Evolutionary conservation across 2,329 filamentous ascomycete species (phyloP).

Genomic region (Talaromyces sp.): DNA sequence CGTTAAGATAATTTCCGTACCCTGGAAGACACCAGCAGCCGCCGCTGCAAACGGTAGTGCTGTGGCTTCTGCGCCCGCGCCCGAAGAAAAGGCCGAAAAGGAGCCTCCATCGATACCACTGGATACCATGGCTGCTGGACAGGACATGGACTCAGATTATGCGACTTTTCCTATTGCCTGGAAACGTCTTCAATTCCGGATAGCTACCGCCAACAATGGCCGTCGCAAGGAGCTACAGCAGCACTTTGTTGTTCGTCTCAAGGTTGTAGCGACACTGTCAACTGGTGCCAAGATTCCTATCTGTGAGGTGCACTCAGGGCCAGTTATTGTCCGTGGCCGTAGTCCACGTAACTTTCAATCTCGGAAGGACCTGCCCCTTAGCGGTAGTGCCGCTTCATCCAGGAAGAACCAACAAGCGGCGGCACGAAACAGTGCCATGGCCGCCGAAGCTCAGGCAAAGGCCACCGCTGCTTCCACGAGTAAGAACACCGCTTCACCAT

Average conservation of each 20-base stretch:
- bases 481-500: constrained; percentile 32
- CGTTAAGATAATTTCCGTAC: constrained; percentile 91
- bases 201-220: constrained; percentile 94
- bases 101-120: constrained; percentile 80
- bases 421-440: constrained; percentile 12
- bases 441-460: constrained; percentile 37
- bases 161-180: constrained; percentile 90
- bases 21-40: constrained; percentile 85
- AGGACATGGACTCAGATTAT: constrained; percentile 72
- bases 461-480: constrained; percentile 22
- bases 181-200: constrained; percentile 88
- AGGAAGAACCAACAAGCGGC: constrained; percentile 54
- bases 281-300: constrained; percentile 78
- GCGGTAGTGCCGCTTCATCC: constrained; percentile 71
- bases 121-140: constrained; percentile 57
- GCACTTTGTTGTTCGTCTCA: constrained; percentile 86
- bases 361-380: constrained; percentile 83
- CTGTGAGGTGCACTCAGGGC: constrained; percentile 77
- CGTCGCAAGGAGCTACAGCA: constrained; percentile 92
- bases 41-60: constrained; percentile 66
- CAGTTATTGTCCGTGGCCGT: constrained; percentile 87
- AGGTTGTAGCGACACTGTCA: constrained; percentile 74
- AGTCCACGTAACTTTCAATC: constrained; percentile 94
- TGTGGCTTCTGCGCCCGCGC: constrained; percentile 44
- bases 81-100: constrained; percentile 66